Conservation (phyloP, 352 stramenopile genomes). For the Halophytophthora polymorphica region DNA sequence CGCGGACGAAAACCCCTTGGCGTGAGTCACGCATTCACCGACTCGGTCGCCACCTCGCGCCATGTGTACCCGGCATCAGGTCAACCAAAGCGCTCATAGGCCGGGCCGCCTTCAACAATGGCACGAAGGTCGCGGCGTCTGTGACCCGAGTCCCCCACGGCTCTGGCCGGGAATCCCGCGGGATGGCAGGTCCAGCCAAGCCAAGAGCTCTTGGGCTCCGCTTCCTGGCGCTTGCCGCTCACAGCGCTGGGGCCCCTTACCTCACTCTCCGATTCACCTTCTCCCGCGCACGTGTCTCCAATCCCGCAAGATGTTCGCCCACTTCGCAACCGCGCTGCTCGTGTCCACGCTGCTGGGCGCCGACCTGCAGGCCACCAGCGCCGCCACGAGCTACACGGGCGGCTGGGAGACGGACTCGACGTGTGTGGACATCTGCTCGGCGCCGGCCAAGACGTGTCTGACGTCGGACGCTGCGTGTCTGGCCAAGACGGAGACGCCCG, state of each 20-base stretch:
- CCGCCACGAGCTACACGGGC: constrained; percentile 3
- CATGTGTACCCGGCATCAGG: no score
- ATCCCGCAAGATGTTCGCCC: constrained; percentile 17
- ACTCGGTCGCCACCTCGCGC: no score
- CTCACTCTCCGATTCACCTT: constrained; percentile 19
- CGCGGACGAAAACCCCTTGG: no score
- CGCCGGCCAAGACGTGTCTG: constrained; percentile 50
- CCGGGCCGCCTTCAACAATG: no score
- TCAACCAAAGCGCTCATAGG: no score
- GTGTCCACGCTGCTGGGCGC: constrained; percentile 25
- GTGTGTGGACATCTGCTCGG: constrained; percentile 65
- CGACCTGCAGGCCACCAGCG: constrained; percentile 17
- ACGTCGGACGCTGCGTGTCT: constrained; percentile 48
- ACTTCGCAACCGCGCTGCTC: constrained; percentile 16
- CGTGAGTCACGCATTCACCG: no score
- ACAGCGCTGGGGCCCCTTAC: constrained; percentile 1
- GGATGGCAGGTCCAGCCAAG: no score
- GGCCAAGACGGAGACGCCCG: constrained; percentile 56
- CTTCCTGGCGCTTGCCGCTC: not conserved
- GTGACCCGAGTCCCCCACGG: no score
- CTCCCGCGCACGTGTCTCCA: constrained; percentile 9
- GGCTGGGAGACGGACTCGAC: not conserved
- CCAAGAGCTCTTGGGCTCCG: no score
- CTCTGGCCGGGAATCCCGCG: no score
- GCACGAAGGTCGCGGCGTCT: no score